Evolutionary conservation across 208 protist genomes (phyloP).

Genomic region (Wallacemonas sp.): DNA sequence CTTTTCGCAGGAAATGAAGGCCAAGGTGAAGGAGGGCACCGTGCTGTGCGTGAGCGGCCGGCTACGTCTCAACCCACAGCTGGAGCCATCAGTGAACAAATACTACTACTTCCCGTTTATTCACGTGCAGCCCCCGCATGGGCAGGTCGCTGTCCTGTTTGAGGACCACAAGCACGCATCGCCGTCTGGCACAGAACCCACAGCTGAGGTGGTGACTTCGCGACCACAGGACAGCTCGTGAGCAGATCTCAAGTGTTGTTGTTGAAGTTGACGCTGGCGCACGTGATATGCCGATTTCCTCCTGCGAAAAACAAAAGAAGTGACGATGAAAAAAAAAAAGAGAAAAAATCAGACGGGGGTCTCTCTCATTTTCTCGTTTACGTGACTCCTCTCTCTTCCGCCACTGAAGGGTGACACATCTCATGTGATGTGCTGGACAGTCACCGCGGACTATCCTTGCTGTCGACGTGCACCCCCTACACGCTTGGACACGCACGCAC

Average conservation of each 20-base stretch:
- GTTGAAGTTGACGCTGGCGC: no score
- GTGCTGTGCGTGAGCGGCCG: conserved; percentile 88
- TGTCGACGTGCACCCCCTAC: no score
- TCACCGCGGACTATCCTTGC: no score
- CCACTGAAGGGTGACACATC: no score
- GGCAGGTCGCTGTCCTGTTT: conserved; percentile 85
- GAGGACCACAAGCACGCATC: conserved; percentile 56
- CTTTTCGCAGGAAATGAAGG: conserved; percentile 79
- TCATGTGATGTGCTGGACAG: no score
- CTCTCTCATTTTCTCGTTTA: no score
- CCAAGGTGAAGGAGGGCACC: conserved; percentile 78
- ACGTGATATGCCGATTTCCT: not conserved
- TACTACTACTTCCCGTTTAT: conserved; percentile 93
- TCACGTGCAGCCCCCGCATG: conserved; percentile 87
- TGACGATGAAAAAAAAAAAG: not conserved
- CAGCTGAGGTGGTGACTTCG: conserved; percentile 3
- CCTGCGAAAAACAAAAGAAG: conserved; percentile 4
- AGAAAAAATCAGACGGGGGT: not conserved
- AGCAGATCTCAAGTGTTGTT: no score
- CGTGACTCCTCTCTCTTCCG: no score
- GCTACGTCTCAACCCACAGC: conserved; percentile 87
- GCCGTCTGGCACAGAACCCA: conserved; percentile 37
- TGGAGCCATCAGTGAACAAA: conserved; percentile 85
- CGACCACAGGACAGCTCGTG: conserved; percentile 1
- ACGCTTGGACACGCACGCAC: no score